Base-by-base conservation (phyloP, 2,329 filamentous ascomycete genomes). In the Fusarium liriodendri region DNA sequence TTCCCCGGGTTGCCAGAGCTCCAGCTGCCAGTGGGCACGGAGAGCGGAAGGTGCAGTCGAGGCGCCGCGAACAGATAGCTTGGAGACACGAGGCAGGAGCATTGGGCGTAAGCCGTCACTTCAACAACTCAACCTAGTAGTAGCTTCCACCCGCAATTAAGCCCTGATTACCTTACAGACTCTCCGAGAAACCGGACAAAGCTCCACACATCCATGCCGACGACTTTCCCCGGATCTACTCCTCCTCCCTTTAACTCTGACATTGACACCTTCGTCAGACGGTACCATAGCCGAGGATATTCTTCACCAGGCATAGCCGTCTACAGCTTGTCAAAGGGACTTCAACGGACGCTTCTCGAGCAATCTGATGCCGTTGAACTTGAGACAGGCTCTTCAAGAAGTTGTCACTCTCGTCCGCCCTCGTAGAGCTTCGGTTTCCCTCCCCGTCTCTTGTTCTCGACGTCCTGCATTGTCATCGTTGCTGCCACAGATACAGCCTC, bases 361-460 rank as follows among this genome's bases (percentile, higher is more conserved):
- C 47, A 60, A 35, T 55, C 69, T 64, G 66, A 75, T 75, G 69
- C 66, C 59, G 57, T 67, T 63, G 72, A 70, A 62, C 45, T 62
- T 62, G 55, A 70, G 42, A 70, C 60, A 60, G 55, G 57, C 69
- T 38, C 52, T 75, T 29, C 72, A 67, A 45, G 45, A 58, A 58
- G 52, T 47, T 59, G 37, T 62, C 42, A 64, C 33, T 33, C 42
- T 57, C 52, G 50, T 33, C 54, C 55, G 58, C 50, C 57, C 72
- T 33, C 52, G 25, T 74, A 65, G 40, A 47, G 42, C 32, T 35
- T 70, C 69, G 61, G 62, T 57, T 32, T 37, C 69, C 20, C 25
- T 58, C 58, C 69, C 62, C 35, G n/a, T 22, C 37, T 62, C 14
- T 29, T 29, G 47, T 60, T 61, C n/a, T 70, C 37, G 32, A 29